A percentile compares a stretch with the other conserved stretches of the same genome.
phyloP scores from a whole-genome alignment of 345 rosid genomes.

The Hevea brasiliensis region DNA sequence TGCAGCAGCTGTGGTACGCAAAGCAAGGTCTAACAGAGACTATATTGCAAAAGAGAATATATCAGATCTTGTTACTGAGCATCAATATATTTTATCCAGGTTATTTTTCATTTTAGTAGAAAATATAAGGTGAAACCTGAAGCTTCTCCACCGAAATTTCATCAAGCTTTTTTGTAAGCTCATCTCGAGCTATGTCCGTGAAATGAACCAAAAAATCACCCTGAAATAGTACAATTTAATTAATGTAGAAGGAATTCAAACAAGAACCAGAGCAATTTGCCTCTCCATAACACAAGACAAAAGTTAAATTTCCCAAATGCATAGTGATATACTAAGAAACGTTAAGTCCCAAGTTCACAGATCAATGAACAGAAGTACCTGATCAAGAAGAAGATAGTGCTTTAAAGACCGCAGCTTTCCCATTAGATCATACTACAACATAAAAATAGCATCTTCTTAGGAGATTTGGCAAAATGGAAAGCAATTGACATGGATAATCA shows the following conservation, averaged over 20 bases:
- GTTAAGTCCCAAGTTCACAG: not conserved
- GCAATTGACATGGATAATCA: conserved; percentile 9
- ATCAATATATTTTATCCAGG: conserved; percentile 7
- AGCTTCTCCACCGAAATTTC: conserved; percentile 89
- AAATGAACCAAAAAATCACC: conserved; percentile 98
- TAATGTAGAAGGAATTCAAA: not conserved
- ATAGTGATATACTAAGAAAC: not conserved
- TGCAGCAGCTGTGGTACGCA: conserved; percentile 91
- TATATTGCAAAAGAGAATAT: conserved; percentile 23
- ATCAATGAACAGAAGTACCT: conserved; percentile 48
- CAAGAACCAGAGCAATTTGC: not conserved
- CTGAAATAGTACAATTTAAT: conserved; percentile 36
- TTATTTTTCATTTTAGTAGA: not conserved
- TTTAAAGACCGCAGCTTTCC: conserved; percentile 90
- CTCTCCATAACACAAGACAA: conserved; percentile 7
- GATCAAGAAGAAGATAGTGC: conserved; percentile 98
- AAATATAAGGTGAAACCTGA: conserved; percentile 53
- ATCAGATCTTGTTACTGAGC: conserved; percentile 17
- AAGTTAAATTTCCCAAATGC: not conserved
- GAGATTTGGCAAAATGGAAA: conserved; percentile 5
- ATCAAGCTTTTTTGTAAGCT: conserved; percentile 72
- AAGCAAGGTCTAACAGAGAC: conserved; percentile 97
- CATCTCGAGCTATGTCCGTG: conserved; percentile 97
- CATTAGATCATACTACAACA: conserved; percentile 75
- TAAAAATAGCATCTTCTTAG: conserved; percentile 15